Base-by-base conservation (phyloP, 768 basidiomycete genomes). In the Russula emetica region DNA sequence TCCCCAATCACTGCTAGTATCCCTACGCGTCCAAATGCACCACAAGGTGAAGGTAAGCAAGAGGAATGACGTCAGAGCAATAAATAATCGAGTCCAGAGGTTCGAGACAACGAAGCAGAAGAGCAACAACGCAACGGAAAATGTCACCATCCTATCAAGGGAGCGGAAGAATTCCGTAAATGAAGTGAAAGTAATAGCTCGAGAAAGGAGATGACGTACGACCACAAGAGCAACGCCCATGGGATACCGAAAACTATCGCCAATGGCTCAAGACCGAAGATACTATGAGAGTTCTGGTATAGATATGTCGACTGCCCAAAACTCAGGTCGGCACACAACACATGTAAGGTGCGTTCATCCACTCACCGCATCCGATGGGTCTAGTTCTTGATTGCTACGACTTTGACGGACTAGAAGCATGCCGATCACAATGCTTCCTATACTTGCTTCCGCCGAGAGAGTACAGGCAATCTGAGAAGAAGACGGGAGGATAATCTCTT, bases 401-500 rank as follows among this genome's bases (percentile, higher is more conserved):
- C 66, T 66, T n/a, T 68, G 61, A 26, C 65, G 64, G 10, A 55
- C 38, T 1, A 68, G 55, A 13, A 68, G 55, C 30, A 68, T 30
- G 20, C 67, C 65, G 3, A 63, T 40, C 30, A 68, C n/a, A 26
- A 81, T 80, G 56, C 78, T 77, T 8, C 82, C 82, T 18, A 82
- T 73, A 61, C 80, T 83, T 1, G 76, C 70, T 1, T 79, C 67
- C 34, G 79, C 76, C 0, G 83, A 84, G 10, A 80, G 55, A 55
- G 81, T 82, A 69, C 82, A 81, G 5, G 77, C 72, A 7, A 83
- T 77, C 68, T 83, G 81, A 0, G 79, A 76, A 1, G 79, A 67
- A 7, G 80, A 79, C 6, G 79, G 72, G 2, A 45, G 52, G 10
- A 57, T 63, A 1, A 10, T 1, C 5, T 38, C 28, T 3, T 55